Base-by-base conservation (phyloP, 2,329 filamentous ascomycete genomes). In the Trichophyton benhamiae region DNA sequence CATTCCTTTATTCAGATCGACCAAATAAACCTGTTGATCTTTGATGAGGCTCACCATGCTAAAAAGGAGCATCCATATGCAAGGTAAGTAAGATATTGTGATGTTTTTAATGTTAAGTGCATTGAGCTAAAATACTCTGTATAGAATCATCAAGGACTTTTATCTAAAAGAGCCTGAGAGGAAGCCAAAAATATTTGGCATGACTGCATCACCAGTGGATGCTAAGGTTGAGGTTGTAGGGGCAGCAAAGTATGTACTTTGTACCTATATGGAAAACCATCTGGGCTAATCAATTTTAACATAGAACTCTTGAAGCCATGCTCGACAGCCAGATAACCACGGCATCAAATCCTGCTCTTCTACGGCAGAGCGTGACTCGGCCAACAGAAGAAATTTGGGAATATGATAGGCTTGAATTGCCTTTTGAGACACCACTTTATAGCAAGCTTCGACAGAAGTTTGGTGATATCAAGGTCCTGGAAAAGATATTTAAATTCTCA, bases 121-220 rank as follows among this genome's bases (percentile, higher is more conserved):
- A 36, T 20, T 5, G 20, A 44, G 20, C 17, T 42, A 60, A 48
- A 62, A 13, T 2, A 13, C 11, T 3, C 6, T 27, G 7, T 53
- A 42, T 62, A 82, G 80, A 30, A 94, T 99, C 62, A 89, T 99
- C 74, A 91, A 88, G 67, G 87, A 95, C 62, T 91, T 89, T 67
- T 97, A 96, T 69, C 65, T 83, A 1, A 74, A 79, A 1, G 76
- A 79, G 33, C 66, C 71, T 1, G 74, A 78, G 0, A 67, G 70
- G 0, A 80, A 84, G 3, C 94, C 94, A 3, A 87, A 86, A 42
- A 85, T 99, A 20, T 88, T 99, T 66, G 92, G 92, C 27, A 96
- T 97, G 92, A 99, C 94, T 1, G 94, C 94, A 6, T 97, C 94
- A 0, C 94, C 94, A 0, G 87, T 96, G 2, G 91, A 97, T 74